Evolutionary conservation across 495 filamentous ascomycete genomes (phyloP).

Genomic region (Aspergillus conjunctus): DNA sequence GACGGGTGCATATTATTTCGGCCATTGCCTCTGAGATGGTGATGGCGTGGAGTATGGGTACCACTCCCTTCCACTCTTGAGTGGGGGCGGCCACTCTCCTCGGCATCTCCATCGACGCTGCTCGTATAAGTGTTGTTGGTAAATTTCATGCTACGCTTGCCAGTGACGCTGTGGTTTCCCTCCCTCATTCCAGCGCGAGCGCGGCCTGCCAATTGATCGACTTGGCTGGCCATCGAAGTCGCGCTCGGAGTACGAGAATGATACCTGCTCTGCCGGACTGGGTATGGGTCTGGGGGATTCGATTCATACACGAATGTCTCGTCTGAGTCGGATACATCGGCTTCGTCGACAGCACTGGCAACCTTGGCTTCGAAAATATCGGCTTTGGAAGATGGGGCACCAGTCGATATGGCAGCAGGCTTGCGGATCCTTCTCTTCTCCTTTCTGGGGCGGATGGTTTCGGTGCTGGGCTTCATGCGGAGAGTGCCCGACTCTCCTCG

Average conservation of each 20-base stretch:
- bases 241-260: slow-evolving; percentile 95
- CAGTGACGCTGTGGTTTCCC: slow-evolving; percentile 64
- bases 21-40: slow-evolving; percentile 74
- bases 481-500: slow-evolving; percentile 69
- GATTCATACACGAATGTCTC: slow-evolving; percentile 99
- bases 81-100: slow-evolving; percentile 65
- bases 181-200: slow-evolving; percentile 63
- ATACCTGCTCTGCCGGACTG: slow-evolving; percentile 73
- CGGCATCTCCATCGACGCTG: slow-evolving; percentile 61
- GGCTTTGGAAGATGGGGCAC: slow-evolving; percentile 85
- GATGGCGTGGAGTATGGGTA: slow-evolving; percentile 67
- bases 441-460: slow-evolving; percentile 91
- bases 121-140: slow-evolving; percentile 75
- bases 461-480: slow-evolving; percentile 82
- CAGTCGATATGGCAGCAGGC: slow-evolving; percentile 52
- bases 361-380: slow-evolving; percentile 98
- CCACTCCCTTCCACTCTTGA: slow-evolving; percentile 58
- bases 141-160: slow-evolving; percentile 98
- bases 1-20: slow-evolving; percentile 70
- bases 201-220: slow-evolving; percentile 67
- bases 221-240: slow-evolving; percentile 83
- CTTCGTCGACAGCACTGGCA: slow-evolving; percentile 88
- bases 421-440: slow-evolving; percentile 85
- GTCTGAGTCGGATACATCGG: slow-evolving; percentile 93
- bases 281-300: slow-evolving; percentile 83